These are phyloP conservation scores for Claviceps sp. DNA, from an alignment of 2,329 filamentous ascomycete genomes.

Conservation along the genomic window DNA sequence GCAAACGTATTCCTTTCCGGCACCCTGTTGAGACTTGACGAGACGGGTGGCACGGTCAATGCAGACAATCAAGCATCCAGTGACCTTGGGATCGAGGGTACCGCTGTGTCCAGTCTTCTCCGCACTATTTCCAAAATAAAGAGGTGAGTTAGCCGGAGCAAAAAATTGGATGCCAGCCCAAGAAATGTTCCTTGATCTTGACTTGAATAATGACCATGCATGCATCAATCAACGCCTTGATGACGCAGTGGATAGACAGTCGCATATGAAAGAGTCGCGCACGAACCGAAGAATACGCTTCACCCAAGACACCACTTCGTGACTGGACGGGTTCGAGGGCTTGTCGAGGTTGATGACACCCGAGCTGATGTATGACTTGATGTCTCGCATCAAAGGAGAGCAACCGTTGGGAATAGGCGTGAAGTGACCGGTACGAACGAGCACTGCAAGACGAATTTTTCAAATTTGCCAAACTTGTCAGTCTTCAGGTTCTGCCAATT, in stretches of 20 bases:
- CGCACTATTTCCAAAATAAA: slow-evolving; percentile 14
- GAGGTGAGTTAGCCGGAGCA: background rate
- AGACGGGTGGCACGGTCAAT: slow-evolving; percentile 94
- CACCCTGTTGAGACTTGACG: slow-evolving; percentile 97
- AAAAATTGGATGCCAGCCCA: too few relatives aligned
- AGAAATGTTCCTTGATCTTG: too few relatives aligned
- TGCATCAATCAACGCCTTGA: background rate
- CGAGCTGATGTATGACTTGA: slow-evolving; percentile 93
- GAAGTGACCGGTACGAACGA: slow-evolving; percentile 90
- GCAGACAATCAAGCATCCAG: slow-evolving; percentile 86
- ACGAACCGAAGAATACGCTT: slow-evolving; percentile 85
- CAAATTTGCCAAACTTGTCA: slow-evolving; percentile 1
- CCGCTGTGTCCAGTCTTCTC: slow-evolving; percentile 98
- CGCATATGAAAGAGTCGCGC: background rate
- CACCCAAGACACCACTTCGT: slow-evolving; percentile 98
- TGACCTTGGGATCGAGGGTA: slow-evolving; percentile 96
- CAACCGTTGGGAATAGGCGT: slow-evolving; percentile 91
- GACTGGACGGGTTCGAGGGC: slow-evolving; percentile 91
- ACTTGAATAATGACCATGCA: too few relatives aligned
- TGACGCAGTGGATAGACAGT: background rate
- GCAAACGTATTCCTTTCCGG: slow-evolving; percentile 97
- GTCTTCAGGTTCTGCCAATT: background rate
- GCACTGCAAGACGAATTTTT: slow-evolving; percentile 38
- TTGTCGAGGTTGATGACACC: slow-evolving; percentile 85
- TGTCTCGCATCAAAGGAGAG: slow-evolving; percentile 79